Base-by-base conservation (phyloP, 768 basidiomycete genomes). In the Russula earlei region DNA sequence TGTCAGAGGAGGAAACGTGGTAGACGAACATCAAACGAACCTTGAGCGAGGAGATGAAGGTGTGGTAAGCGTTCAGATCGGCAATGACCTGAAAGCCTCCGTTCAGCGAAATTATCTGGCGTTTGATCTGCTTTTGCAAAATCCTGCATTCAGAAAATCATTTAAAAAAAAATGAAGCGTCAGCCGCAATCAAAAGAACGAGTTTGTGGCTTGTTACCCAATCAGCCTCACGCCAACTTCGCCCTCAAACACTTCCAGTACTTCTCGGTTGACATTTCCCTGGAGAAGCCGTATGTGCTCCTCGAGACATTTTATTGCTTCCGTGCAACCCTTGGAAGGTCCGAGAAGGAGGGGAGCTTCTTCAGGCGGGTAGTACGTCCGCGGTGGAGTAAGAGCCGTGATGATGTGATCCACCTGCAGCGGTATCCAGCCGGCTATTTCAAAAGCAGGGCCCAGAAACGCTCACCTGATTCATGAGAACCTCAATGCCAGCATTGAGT, bases 71-170 rank as follows among this genome's bases (percentile, higher is more conserved):
- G 69, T 98, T 99, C 58, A 99, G 72, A 68, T 99, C 96, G 2
- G 94, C 87, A 60, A 99, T 97, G 58, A 97, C 84, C 62, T 92
- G 91, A 70, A 98, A 95, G 0, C 95, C 95, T 15, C 96, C 96
- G 53, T 75, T 82, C 34, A 96, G 77, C 0, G 94, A 97, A 47
- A 98, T 93, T 64, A 98, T 99, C 67, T 97, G 93, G 1, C 93
- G 80, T 67, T 99, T 98, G 68, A 98, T 85, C 64, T 97, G 95
- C 63, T 95, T 92, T 67, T 97, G 93, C 31, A 98, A 68, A 65
- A 98, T 94, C 17, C 94, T 95, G 51, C 11, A 49, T 38, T 33
- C 33, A 24, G 19, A 31, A 31, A 31, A 7, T 31, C 29, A n/a
- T n/a, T n/a, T n/a, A n/a, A n/a, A n/a, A n/a, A 9, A 37, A 34